Evolutionary conservation across 2,329 filamentous ascomycete species (phyloP).

Genomic region (Colletotrichum tabaci): DNA sequence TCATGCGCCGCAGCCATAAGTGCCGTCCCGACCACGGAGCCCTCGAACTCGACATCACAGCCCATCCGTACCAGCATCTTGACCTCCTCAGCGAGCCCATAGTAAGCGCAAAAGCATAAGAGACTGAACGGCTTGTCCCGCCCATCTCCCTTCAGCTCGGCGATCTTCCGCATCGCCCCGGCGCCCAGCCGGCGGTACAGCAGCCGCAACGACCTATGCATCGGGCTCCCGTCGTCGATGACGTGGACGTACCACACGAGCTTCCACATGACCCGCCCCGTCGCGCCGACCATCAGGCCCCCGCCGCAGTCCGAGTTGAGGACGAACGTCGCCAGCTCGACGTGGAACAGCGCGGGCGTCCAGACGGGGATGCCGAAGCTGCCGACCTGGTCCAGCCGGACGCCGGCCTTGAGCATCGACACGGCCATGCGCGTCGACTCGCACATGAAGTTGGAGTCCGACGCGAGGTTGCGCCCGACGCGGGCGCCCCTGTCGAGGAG

Average conservation of each 20-base stretch:
- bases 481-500: not conserved
- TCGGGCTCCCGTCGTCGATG: no score
- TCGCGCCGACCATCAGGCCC: not conserved
- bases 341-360: not conserved
- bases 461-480: not conserved
- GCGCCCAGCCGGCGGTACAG: conserved; percentile 9
- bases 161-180: not conserved
- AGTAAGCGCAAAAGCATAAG: not conserved
- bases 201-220: not conserved
- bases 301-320: conserved; percentile 13
- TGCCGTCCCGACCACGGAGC: conserved; percentile 7
- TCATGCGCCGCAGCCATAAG: conserved; percentile 10
- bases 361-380: conserved; percentile 3
- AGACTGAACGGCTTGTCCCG: not conserved
- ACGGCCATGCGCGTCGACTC: not conserved
- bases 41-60: conserved; percentile 9
- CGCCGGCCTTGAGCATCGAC: not conserved
- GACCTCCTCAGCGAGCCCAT: conserved; percentile 8
- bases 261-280: not conserved
- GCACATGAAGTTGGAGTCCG: not conserved
- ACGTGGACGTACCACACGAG: not conserved
- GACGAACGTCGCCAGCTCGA: conserved; percentile 9
- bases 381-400: not conserved
- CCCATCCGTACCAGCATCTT: not conserved
- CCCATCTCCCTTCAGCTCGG: not conserved